Evolutionary conservation across 257 asterid species (phyloP).

Genomic region (Nicotiana benthamiana): DNA sequence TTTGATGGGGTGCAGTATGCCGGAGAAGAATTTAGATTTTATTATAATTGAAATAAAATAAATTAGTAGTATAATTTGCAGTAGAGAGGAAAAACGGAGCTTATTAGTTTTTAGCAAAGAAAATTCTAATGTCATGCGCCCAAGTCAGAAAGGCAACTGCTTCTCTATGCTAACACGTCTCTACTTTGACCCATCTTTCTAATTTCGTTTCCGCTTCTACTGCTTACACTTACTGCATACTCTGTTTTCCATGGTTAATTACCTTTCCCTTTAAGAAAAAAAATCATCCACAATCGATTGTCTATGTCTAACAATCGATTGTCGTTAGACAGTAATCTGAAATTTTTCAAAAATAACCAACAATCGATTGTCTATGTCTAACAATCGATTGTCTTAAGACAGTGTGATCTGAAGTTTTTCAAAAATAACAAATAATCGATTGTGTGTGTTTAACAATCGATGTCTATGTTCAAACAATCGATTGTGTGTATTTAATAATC

Average conservation of each 20-base stretch:
- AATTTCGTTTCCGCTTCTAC: slow-evolving; percentile 7
- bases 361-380: too few species aligned
- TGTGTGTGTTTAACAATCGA: too few species aligned
- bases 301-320: too few species aligned
- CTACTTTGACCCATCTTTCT: slow-evolving; percentile 18
- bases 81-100: not conserved
- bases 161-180: slow-evolving; percentile 19
- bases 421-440: too few species aligned
- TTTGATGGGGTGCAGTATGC: not conserved
- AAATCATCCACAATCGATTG: too few species aligned
- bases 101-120: slow-evolving; percentile 9
- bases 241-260: not conserved
- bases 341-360: too few species aligned
- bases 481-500: too few species aligned
- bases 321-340: too few species aligned
- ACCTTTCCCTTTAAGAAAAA: not conserved
- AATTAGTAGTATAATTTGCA: not conserved
- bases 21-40: not conserved
- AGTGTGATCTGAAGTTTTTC: too few species aligned
- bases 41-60: not conserved
- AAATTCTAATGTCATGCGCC: slow-evolving; percentile 49
- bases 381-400: too few species aligned
- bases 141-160: slow-evolving; percentile 31
- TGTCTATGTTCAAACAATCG: too few species aligned
- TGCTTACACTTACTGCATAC: not conserved